Evolutionary conservation across 805 yeast species (phyloP).

Genomic region (Lachancea lanzarotensis): DNA sequence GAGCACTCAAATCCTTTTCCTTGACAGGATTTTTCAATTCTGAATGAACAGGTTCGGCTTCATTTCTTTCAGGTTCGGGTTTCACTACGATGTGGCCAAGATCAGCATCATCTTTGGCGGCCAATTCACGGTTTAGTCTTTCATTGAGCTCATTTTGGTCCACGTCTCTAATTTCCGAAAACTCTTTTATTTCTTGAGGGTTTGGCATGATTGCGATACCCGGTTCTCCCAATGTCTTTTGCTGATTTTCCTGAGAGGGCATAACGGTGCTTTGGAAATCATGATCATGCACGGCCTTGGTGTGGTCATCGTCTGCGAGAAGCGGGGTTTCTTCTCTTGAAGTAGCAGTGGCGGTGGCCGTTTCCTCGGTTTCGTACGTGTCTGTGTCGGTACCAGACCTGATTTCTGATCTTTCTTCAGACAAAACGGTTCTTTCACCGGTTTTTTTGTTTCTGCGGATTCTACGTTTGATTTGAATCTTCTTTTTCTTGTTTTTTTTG

Average conservation of each 20-base stretch:
- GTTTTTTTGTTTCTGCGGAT: constrained; percentile 37
- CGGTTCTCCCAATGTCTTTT: constrained; percentile 53
- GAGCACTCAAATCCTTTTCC: constrained; percentile 2
- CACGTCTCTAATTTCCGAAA: constrained; percentile 48
- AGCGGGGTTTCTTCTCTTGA: constrained; percentile 18
- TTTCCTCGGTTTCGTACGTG: constrained; percentile 8
- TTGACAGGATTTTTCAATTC: constrained; percentile 2
- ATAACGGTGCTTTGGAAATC: constrained; percentile 33
- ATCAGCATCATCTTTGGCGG: constrained; percentile 8
- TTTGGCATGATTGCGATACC: constrained; percentile 53
- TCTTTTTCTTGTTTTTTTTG: constrained; percentile 20
- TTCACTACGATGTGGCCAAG: constrained; percentile 4
- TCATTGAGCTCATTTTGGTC: constrained; percentile 55
- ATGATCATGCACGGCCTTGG: constrained; percentile 7
- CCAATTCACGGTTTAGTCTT: constrained; percentile 25
- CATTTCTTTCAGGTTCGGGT: neutral
- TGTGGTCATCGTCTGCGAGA: constrained; percentile 9
- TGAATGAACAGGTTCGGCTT: neutral
- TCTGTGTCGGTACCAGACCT: constrained; percentile 18
- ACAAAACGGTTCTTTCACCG: constrained; percentile 36
- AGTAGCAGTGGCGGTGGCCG: constrained; percentile 9
- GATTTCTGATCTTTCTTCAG: constrained; percentile 25
- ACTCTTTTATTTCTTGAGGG: constrained; percentile 59
- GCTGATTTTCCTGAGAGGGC: constrained; percentile 38
- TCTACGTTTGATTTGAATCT: constrained; percentile 34